phyloP scores from a whole-genome alignment of 306 rosid genomes.

The Gynostemma pentaphyllum region DNA sequence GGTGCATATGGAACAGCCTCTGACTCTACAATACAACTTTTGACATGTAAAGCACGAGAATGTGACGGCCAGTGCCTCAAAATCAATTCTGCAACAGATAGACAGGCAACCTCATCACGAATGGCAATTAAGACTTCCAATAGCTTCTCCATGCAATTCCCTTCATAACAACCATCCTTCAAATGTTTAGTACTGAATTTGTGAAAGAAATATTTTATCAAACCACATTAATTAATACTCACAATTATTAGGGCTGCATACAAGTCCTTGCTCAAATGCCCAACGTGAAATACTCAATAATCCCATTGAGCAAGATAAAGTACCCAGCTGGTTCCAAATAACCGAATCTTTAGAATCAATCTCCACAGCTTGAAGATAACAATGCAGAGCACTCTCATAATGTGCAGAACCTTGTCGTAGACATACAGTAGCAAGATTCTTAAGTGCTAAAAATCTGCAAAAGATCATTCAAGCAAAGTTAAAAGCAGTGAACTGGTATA shows the following conservation, averaged over 20 bases:
- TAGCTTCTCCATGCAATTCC: constrained; percentile 99
- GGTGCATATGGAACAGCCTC: constrained; percentile 81
- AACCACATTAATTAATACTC: constrained; percentile 21
- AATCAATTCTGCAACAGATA: constrained; percentile 78
- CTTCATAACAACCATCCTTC: constrained; percentile 28
- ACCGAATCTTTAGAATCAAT: constrained; percentile 93
- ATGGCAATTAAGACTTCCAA: constrained; percentile 97
- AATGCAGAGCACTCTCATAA: constrained; percentile 67
- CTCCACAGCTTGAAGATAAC: constrained; percentile 98
- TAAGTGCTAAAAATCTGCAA: constrained; percentile 86
- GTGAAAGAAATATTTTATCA: not conserved
- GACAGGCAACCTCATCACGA: constrained; percentile 96
- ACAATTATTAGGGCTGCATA: constrained; percentile 97
- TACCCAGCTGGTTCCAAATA: constrained; percentile 94
- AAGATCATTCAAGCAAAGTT: constrained; percentile 12
- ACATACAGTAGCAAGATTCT: constrained; percentile 86
- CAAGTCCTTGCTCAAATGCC: constrained; percentile 98
- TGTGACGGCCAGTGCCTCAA: constrained; percentile 99
- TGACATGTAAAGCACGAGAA: constrained; percentile 83
- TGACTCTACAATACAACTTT: constrained; percentile 64
- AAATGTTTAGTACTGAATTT: constrained; percentile 13
- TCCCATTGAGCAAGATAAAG: constrained; percentile 89
- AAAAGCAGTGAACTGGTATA: not conserved
- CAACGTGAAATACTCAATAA: constrained; percentile 82
- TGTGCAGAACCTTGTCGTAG: constrained; percentile 79